Evolutionary conservation across 1,284 basidiomycete genomes (phyloP).

Genomic region (Boletus austroedulis): DNA sequence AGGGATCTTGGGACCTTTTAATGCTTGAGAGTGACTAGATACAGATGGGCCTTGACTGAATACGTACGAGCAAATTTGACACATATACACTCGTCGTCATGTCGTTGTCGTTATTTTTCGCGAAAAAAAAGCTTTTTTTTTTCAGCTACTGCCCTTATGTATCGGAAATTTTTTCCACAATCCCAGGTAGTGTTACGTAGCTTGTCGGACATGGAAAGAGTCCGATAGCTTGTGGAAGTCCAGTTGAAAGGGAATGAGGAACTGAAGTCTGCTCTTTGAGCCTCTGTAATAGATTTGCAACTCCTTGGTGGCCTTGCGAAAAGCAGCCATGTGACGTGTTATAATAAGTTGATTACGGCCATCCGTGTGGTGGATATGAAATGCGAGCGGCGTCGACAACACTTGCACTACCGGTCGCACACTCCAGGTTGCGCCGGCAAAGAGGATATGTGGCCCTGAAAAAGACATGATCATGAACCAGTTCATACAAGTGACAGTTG

Average conservation of each 20-base stretch:
- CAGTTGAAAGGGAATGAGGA: no score
- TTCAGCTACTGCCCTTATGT: not conserved
- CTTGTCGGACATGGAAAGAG: not conserved
- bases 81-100: no score
- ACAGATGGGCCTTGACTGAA: not conserved
- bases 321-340: slow-evolving; percentile 6
- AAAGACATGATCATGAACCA: not conserved
- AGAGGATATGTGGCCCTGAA: not conserved
- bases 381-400: not conserved
- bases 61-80: not conserved
- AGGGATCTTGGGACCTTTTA: not conserved
- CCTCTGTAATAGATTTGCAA: not conserved
- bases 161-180: not conserved
- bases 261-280: no score
- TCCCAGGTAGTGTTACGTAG: not conserved
- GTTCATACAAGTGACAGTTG: not conserved
- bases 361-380: slow-evolving; percentile 2
- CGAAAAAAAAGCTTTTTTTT: not conserved
- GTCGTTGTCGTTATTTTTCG: accelerated
- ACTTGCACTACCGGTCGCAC: not conserved
- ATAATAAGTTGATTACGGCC: not conserved
- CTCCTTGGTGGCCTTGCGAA: not conserved
- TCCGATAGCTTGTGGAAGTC: no score
- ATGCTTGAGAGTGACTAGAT: not conserved
- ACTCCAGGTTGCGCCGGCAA: slow-evolving; percentile 3